Evolutionary conservation across 192 early-diverging fungal genomes (phyloP), one percentile per base, ranked within the genome.

Genomic region (Obelidium mucronatum): DNA sequence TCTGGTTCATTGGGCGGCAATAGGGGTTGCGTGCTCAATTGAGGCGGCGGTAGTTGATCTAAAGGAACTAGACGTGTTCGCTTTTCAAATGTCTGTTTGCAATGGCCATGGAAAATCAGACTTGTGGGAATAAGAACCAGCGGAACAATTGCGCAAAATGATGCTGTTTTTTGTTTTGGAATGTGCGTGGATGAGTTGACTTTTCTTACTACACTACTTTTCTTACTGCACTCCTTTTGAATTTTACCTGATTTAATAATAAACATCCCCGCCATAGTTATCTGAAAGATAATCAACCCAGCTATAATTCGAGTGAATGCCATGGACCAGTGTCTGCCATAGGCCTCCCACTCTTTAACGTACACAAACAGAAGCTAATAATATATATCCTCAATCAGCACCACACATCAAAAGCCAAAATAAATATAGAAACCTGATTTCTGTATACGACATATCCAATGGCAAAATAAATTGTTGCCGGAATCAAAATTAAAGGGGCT

Each of bases 341-440:
- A 82, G n/a, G 60, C 69, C 63, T 86, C 85, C 76, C 78, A 82
- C 71, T 84, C 76, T 66, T 88, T 88, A 39, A 86, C 82, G 56
- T 88, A 88, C 1, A 85, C 87, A 76, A 80, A 88, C 26, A 88
- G 74, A 33, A 88, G 73, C 35, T 76, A 42, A 26, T 34, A 26
- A 17, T 30, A n/a, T n/a, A n/a, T 17, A n/a, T 55, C 13, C 28
- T 13, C 13, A 61, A 61, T 61, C 28, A 22, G 35, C 19, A 61
- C 61, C 0, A 52, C 6, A 15, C 64, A 51, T 19, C 34, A 17
- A 34, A 68, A 15, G 31, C 67, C 67, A 34, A 65, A 40, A 36
- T 11, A 31, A 8, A 6, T 19, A 6, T 11, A 13, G 28, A 67
- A 26, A 72, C 85, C n/a, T n/a, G 86, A 51, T 87, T 82, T 56